These are phyloP conservation scores for Eustoma russellianum DNA, from an alignment of 257 asterid genomes.

Conservation along the genomic window DNA sequence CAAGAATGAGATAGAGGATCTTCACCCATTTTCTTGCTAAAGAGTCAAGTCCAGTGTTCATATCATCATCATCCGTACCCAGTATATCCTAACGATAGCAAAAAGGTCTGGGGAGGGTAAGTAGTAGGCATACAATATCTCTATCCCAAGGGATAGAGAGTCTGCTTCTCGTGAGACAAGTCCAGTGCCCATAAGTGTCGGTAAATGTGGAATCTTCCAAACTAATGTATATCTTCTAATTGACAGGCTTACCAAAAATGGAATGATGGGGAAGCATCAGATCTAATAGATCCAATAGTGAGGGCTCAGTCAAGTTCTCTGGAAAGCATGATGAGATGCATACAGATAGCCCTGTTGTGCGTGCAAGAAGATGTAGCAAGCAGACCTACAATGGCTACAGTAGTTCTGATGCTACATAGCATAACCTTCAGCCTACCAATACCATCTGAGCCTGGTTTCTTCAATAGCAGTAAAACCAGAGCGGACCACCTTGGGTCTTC, in stretches of 20 bases:
- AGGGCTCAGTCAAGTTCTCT: slow-evolving; percentile 3
- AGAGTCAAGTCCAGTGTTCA: no score
- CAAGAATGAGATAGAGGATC: no score
- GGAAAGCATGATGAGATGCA: slow-evolving; percentile 14
- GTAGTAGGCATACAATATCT: no score
- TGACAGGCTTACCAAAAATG: slow-evolving; percentile 23
- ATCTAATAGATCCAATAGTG: slow-evolving; percentile 10
- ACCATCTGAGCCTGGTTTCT: slow-evolving; percentile 21
- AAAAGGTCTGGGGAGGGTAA: no score
- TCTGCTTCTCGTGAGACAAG: no score
- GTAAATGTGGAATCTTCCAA: not conserved
- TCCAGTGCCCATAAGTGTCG: not conserved
- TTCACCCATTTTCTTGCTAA: no score
- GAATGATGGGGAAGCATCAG: slow-evolving; percentile 9
- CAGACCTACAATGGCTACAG: slow-evolving; percentile 28
- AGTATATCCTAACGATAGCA: no score
- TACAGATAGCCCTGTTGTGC: slow-evolving; percentile 22
- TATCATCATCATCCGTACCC: no score
- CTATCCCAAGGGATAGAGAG: no score
- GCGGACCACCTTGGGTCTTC: not conserved
- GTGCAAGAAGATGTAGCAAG: slow-evolving; percentile 17
- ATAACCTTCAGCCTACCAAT: slow-evolving; percentile 10
- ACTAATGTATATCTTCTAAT: no score
- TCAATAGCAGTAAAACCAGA: not conserved
- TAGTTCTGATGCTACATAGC: slow-evolving; percentile 23